Conservation (phyloP, 331 rosid species). For the Dryas integrifolia region DNA sequence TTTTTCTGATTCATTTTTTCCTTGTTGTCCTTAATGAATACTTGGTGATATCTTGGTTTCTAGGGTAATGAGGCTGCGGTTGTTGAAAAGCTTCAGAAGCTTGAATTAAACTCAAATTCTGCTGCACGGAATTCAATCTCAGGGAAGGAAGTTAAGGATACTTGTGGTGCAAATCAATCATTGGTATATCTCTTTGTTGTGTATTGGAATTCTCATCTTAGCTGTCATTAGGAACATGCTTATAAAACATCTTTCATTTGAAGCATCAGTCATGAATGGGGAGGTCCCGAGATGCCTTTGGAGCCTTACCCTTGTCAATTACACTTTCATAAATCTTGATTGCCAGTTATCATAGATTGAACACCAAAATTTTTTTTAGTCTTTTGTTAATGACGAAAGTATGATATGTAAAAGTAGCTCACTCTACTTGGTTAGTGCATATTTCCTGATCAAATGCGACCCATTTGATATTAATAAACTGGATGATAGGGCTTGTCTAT, state of each 20-base stretch:
- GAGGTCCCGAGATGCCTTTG: not conserved
- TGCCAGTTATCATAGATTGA: not conserved
- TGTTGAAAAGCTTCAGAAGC: conserved; percentile 77
- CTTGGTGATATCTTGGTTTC: conserved; percentile 32
- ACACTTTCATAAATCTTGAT: not conserved
- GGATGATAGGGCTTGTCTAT: not conserved
- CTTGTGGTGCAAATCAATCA: conserved; percentile 50
- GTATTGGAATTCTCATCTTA: conserved; percentile 27
- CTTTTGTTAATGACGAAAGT: not conserved
- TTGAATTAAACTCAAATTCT: conserved; percentile 55
- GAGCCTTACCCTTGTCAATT: not conserved
- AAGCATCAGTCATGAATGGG: not conserved
- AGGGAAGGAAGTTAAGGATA: conserved; percentile 66
- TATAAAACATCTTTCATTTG: not conserved
- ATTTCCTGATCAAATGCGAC: not conserved
- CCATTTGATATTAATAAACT: not conserved
- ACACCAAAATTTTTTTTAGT: not conserved
- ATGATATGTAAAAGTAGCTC: not conserved
- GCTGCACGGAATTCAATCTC: conserved; percentile 45
- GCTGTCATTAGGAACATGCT: conserved; percentile 22
- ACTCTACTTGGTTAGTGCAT: not conserved
- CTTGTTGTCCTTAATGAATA: conserved; percentile 16
- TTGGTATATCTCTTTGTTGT: conserved; percentile 50
- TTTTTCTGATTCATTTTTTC: conserved; percentile 6
- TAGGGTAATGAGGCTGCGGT: conserved; percentile 75